Evolutionary conservation across 2,329 filamentous ascomycete genomes (phyloP).

Genomic region (Penicillium sp.): DNA sequence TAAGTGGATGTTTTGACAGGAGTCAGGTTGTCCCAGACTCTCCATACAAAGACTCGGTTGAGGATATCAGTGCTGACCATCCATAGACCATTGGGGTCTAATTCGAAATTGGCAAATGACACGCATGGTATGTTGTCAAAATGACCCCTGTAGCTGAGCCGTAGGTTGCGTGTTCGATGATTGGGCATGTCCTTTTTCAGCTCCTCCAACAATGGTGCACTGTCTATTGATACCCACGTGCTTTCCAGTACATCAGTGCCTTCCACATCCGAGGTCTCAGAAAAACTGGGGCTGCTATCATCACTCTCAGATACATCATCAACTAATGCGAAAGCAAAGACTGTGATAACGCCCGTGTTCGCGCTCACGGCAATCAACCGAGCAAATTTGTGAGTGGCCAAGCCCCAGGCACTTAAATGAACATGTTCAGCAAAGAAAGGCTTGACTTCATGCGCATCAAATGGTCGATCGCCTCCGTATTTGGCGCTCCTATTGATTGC

Average conservation of each 20-base stretch:
- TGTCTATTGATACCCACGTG: slow-evolving; percentile 36
- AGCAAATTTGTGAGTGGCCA: slow-evolving; percentile 77
- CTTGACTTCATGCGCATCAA: slow-evolving; percentile 36
- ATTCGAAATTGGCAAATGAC: slow-evolving; percentile 57
- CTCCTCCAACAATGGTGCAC: slow-evolving; percentile 23
- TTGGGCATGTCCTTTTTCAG: slow-evolving; percentile 31
- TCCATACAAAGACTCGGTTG: slow-evolving; percentile 51
- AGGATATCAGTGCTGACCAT: slow-evolving; percentile 58
- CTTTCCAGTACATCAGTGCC: slow-evolving; percentile 15
- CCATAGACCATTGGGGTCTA: slow-evolving; percentile 56
- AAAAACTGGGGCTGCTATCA: slow-evolving; percentile 16
- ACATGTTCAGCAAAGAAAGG: slow-evolving; percentile 76
- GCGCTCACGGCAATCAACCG: slow-evolving; percentile 81
- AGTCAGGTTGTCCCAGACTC: slow-evolving; percentile 42
- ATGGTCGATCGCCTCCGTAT: slow-evolving; percentile 21
- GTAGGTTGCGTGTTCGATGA: slow-evolving; percentile 43
- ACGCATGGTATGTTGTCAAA: slow-evolving; percentile 57
- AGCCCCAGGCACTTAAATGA: slow-evolving; percentile 77
- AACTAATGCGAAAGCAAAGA: slow-evolving; percentile 59
- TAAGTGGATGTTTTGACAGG: slow-evolving; percentile 30
- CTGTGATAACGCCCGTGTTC: slow-evolving; percentile 62
- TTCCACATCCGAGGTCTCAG: neutral
- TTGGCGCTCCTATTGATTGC: slow-evolving; percentile 40
- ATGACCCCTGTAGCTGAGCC: slow-evolving; percentile 44
- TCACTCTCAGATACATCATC: slow-evolving; percentile 27